phyloP scores from a whole-genome alignment of 1,139 yeast genomes.

The Suhomyces bribrorum region DNA sequence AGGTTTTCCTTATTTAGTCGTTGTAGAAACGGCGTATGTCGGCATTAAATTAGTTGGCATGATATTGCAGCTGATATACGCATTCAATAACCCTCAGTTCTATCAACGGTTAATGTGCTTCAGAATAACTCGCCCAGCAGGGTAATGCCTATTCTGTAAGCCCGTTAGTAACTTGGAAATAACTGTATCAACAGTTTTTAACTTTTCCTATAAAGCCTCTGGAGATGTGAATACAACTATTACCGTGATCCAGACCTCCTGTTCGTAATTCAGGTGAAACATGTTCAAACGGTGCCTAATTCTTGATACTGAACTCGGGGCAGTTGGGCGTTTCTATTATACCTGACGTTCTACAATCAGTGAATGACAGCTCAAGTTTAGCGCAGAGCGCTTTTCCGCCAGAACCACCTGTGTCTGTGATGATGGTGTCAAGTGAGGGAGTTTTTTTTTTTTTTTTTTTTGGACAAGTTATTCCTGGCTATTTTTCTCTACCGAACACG shows the following conservation, averaged over 20 bases:
- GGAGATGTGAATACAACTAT: background rate
- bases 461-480: too few species aligned
- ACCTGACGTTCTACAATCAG: background rate
- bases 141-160: background rate
- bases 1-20: too few species aligned
- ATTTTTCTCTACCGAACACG: too few species aligned
- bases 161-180: background rate
- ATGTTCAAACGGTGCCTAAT: background rate
- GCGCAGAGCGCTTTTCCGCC: conserved; percentile 1
- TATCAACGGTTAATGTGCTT: background rate
- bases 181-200: too few species aligned
- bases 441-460: too few species aligned
- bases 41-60: too few species aligned
- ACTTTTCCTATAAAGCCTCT: background rate
- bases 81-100: background rate
- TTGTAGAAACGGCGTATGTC: too few species aligned
- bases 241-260: background rate
- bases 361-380: background rate
- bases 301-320: background rate
- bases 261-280: background rate
- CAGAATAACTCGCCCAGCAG: background rate
- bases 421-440: too few species aligned
- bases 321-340: background rate
- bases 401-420: conserved; percentile 4
- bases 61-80: background rate